Base-by-base conservation (phyloP, 257 asterid genomes). In the Osmanthus fragrans region DNA sequence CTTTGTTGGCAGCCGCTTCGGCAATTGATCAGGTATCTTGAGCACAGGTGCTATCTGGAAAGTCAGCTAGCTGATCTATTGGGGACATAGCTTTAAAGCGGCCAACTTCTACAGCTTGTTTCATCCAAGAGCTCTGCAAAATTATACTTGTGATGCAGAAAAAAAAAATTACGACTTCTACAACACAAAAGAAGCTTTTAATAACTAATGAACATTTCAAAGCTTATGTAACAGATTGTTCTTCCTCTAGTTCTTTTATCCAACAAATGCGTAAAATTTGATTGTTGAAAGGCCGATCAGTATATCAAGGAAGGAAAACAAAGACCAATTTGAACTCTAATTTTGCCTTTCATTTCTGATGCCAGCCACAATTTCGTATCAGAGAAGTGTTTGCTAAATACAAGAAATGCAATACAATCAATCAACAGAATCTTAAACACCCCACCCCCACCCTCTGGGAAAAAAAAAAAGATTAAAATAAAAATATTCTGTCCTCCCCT, bases 61-160 rank as follows among this genome's bases (percentile, higher is more conserved):
- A 73, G 80, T 86, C 93, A 72, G 86, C 85, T 51, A 77, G 85
- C 77, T 85, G 90, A 83, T 87, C 81, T 77, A 75, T 56, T 77
- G 92, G 91, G 77, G 91, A 86, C 66, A 77, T 72, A 82, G 84
- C 84, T 86, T 80, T 87, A 79, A 92, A 83, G 89, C 90, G 83
- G 64, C 87, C 92, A 82, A 82, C 85, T 80, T 89, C 92, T 73
- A 82, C 87, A 77, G 88, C 97, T 78, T 87, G 92, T 79, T 92
- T 91, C 51, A 92, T 90, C 97, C 97, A 92, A 58, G 94, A 91
- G 82, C 90, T 91, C 97, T 92, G 92, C 47, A 77, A 45, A 83
- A 56, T 82, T 33, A 72, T 33, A 34, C 13, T 63, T 68, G 67
- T 25, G 56, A 23, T 76, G 27, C 29, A 58, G 23, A 80, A 65